These are phyloP conservation scores for Drosera capensis DNA, from an alignment of 148 eudicot genomes.

Conservation along the genomic window DNA sequence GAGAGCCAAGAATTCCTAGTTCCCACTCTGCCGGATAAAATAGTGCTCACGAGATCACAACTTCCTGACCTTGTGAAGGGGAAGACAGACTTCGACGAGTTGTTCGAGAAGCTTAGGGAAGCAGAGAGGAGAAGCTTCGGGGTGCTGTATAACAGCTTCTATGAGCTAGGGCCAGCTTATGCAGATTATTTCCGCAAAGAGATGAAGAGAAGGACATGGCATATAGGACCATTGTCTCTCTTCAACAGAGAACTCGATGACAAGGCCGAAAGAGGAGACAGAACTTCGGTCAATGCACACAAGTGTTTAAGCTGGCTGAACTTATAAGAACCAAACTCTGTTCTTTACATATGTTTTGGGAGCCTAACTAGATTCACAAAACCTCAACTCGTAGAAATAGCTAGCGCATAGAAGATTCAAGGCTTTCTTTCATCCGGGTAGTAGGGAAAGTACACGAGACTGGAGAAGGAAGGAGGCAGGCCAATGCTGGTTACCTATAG, in stretches of 20 bases:
- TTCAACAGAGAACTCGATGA: constrained; percentile 15
- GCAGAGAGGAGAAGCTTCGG: constrained; percentile 42
- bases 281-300: constrained; percentile 6
- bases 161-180: constrained; percentile 26
- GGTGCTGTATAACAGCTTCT: constrained; percentile 34
- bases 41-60: constrained; percentile 28
- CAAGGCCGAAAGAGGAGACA: constrained; percentile 17
- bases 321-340: constrained; percentile 13
- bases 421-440: constrained; percentile 29
- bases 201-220: constrained; percentile 35
- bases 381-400: constrained; percentile 25
- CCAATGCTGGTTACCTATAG: constrained; percentile 46
- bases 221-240: constrained; percentile 32
- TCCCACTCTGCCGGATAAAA: constrained; percentile 21
- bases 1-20: constrained; percentile 24
- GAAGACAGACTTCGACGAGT: constrained; percentile 15
- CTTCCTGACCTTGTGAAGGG: constrained; percentile 35
- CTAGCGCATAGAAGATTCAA: constrained; percentile 16
- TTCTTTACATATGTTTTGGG: constrained; percentile 40
- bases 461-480: background rate
- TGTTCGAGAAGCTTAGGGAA: constrained; percentile 25
- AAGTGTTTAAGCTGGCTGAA: constrained; percentile 32
- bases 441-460: constrained; percentile 22
- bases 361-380: constrained; percentile 31
- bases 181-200: constrained; percentile 22